phyloP scores from a whole-genome alignment of 1,139 yeast species.

The Geotrichum klebahnii region DNA sequence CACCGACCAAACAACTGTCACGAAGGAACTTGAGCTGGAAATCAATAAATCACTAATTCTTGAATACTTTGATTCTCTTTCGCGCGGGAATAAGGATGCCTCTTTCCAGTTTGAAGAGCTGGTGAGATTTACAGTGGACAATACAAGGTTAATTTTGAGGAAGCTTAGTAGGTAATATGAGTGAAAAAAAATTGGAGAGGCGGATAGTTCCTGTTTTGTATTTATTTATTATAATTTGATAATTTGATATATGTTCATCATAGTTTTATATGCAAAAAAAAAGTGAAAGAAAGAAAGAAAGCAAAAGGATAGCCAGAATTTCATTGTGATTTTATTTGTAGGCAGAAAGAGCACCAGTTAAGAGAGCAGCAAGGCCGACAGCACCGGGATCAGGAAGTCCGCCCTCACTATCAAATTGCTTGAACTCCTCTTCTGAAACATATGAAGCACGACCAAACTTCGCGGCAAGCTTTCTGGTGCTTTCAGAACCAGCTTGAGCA shows the following conservation, averaged over 20 bases:
- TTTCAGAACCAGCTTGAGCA: slow-evolving; percentile 70
- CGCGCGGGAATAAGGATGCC: slow-evolving; percentile 24
- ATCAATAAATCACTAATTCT: slow-evolving; percentile 62
- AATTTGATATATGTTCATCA: not conserved
- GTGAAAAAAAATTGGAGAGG: no score
- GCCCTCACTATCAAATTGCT: slow-evolving; percentile 40
- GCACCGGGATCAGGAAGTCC: slow-evolving; percentile 94
- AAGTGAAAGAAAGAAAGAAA: not conserved
- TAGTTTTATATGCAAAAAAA: not conserved
- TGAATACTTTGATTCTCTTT: slow-evolving; percentile 51
- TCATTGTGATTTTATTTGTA: slow-evolving; percentile 19
- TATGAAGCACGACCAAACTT: slow-evolving; percentile 92
- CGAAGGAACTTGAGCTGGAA: slow-evolving; percentile 49
- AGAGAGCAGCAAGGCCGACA: slow-evolving; percentile 38
- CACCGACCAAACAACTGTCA: slow-evolving; percentile 28
- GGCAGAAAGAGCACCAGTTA: slow-evolving; percentile 32
- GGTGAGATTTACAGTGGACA: slow-evolving; percentile 36
- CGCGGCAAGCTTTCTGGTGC: slow-evolving; percentile 70
- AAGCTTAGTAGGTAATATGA: slow-evolving; percentile 24
- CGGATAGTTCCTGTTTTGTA: not conserved
- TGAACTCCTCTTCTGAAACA: slow-evolving; percentile 59
- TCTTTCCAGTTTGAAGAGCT: slow-evolving; percentile 40
- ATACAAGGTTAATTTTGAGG: slow-evolving; percentile 29
- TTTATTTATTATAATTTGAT: not conserved
- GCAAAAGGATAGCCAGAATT: not conserved